Conservation (phyloP, 306 rosid species). For the Casuarina equisetifolia region DNA sequence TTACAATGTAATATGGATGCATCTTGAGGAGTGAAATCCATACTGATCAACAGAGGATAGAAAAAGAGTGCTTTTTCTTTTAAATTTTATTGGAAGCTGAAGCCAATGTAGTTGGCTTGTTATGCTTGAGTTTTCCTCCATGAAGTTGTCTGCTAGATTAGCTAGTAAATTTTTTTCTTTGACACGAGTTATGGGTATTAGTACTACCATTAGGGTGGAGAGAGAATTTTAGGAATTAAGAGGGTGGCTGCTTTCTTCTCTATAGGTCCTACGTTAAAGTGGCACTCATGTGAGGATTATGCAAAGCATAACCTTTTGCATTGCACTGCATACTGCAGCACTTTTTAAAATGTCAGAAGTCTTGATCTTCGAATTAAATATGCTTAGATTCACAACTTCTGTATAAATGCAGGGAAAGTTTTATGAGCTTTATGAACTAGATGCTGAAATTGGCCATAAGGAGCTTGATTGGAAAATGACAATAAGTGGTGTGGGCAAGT, state of each 20-base stretch:
- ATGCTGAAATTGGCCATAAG: slow-evolving; percentile 97
- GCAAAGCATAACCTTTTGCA: not conserved
- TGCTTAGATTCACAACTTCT: slow-evolving; percentile 13
- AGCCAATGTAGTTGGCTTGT: not conserved
- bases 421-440: slow-evolving; percentile 92
- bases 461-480: slow-evolving; percentile 99
- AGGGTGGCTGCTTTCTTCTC: not conserved
- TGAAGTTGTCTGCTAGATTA: not conserved
- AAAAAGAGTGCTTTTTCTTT: not conserved
- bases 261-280: not conserved
- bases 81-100: not conserved
- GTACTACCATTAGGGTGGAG: not conserved
- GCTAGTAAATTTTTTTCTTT: not conserved
- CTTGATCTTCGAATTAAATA: slow-evolving; percentile 24
- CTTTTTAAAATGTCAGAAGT: not conserved
- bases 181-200: not conserved
- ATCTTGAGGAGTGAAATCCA: not conserved
- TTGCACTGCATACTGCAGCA: not conserved
- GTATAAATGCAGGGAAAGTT: slow-evolving; percentile 72
- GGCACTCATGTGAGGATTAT: not conserved
- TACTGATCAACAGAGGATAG: not conserved
- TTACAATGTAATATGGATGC: not conserved
- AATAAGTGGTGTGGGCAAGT: slow-evolving; percentile 93
- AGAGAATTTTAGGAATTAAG: not conserved
- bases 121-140: not conserved